Evolutionary conservation across 495 filamentous ascomycete genomes (phyloP), one percentile per base, ranked within the genome.

Genomic region (Lasiosphaeria ovina): DNA sequence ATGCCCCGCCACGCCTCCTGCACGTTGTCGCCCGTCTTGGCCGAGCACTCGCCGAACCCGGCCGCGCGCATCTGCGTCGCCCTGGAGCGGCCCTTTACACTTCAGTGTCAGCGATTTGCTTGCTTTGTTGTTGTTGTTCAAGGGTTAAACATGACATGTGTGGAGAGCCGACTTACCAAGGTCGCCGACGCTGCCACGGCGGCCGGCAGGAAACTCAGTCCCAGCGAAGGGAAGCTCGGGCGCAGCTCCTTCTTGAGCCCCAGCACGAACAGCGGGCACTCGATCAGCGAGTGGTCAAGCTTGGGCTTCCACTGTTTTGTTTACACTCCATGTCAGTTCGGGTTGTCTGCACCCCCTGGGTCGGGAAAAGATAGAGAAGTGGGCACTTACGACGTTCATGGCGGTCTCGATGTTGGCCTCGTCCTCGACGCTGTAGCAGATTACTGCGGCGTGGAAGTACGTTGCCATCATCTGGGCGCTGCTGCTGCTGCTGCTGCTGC

Each of bases 401-500:
- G 70, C 24, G 4, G 45, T 33, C 1, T 31, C 14, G 33, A 72
- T 36, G 45, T 64, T 66, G 4, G 53, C 31, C 16, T 35, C 31
- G 49, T 70, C 62, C 40, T 68, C 71, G 11, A 68, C 50, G 58
- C 55, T 61, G 38, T 62, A 70, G 62, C 71, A 73, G 48, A 72
- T 58, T 32, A 72, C 54, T n/a, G 65, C 67, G 4, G 63, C 69
- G 31, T 73, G 57, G 45, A 73, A 73, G 50, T 67, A 68, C 14
- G 54, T 66, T 3, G 58, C 52, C 4, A 61, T 50, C 3, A 67
- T 56, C 5, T 57, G 59, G 3, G 44, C 34, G 31, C 32, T 12
- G 54, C 5, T 34, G 17, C 17, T 35, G 10, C 58, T 42, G 38
- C n/a, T 38, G 31, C 32, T 12, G 54, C 5, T 34, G 17, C 17